phyloP scores from a whole-genome alignment of 371 early-diverging fungal genomes.

The Nosema bombycis region DNA sequence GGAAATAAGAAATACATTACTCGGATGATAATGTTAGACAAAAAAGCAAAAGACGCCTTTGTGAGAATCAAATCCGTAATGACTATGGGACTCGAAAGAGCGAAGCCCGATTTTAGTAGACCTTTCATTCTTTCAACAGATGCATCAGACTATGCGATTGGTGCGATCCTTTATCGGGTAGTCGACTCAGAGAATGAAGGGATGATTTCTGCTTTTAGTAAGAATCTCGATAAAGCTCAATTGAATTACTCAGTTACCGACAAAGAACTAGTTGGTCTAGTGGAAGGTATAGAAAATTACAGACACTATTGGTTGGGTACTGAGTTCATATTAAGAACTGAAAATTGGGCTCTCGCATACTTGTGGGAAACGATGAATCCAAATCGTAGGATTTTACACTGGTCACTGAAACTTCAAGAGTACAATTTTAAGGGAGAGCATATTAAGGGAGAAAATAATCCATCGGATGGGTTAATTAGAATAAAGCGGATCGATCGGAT shows the following conservation, averaged over 20 bases:
- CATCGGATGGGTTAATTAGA: not conserved
- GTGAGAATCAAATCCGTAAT: not conserved
- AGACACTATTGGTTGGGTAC: conserved; percentile 22
- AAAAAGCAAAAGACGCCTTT: not conserved
- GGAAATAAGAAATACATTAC: not conserved
- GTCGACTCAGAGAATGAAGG: not conserved
- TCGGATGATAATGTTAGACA: not conserved
- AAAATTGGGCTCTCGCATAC: conserved; percentile 13
- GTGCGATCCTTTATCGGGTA: conserved; percentile 33
- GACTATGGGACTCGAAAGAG: not conserved
- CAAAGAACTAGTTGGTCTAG: not conserved
- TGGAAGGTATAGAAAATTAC: conserved; percentile 7
- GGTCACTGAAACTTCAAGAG: conserved; percentile 22
- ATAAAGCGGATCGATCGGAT: not conserved
- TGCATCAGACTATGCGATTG: conserved; percentile 21
- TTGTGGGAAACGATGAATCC: not conserved
- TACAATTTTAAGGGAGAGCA: conserved; percentile 14
- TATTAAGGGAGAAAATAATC: conserved; percentile 6
- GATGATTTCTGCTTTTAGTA: conserved; percentile 16
- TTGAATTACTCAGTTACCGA: conserved; percentile 26
- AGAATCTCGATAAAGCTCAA: conserved; percentile 22
- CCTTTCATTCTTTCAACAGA: conserved; percentile 42
- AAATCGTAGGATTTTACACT: not conserved
- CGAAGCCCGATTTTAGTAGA: conserved; percentile 18
- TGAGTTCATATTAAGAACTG: conserved; percentile 19